phyloP scores from a whole-genome alignment of 768 basidiomycete species.

The Boletus rubescentipes region DNA sequence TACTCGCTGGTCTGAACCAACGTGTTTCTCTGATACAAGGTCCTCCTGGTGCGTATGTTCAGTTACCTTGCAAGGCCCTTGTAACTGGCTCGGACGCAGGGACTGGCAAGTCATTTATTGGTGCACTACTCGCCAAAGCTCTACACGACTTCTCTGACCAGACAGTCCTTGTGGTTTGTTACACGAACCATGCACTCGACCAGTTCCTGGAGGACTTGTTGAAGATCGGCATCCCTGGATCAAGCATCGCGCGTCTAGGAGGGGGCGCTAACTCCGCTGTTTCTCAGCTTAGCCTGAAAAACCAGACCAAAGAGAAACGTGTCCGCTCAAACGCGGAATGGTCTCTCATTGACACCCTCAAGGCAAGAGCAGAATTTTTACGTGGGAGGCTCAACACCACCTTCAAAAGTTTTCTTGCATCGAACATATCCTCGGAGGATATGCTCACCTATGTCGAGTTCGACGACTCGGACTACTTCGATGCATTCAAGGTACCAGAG shows the following conservation, averaged over 20 bases:
- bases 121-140: slow-evolving; percentile 59
- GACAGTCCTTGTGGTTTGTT: slow-evolving; percentile 65
- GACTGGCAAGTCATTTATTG: slow-evolving; percentile 73
- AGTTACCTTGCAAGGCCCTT: neutral
- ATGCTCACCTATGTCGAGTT: slow-evolving; percentile 52
- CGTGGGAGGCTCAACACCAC: slow-evolving; percentile 22
- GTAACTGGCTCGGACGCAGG: slow-evolving; percentile 36
- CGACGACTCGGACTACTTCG: slow-evolving; percentile 43
- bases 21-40: slow-evolving; percentile 65
- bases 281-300: slow-evolving; percentile 43
- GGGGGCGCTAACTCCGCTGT: slow-evolving; percentile 54
- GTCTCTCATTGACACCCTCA: slow-evolving; percentile 41
- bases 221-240: slow-evolving; percentile 53
- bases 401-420: slow-evolving; percentile 31
- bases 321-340: slow-evolving; percentile 36
- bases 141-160: slow-evolving; percentile 46
- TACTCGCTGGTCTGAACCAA: slow-evolving; percentile 56
- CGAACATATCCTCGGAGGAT: slow-evolving; percentile 23
- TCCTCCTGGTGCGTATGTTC: slow-evolving; percentile 55
- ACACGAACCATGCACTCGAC: slow-evolving; percentile 72
- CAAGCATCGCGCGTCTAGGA: slow-evolving; percentile 51
- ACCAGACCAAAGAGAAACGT: slow-evolving; percentile 31
- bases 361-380: slow-evolving; percentile 16
- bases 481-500: slow-evolving; percentile 45
- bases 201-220: slow-evolving; percentile 64